Evolutionary conservation across 1,284 basidiomycete genomes (phyloP).

Genomic region (Ceratobasidium sp.): DNA sequence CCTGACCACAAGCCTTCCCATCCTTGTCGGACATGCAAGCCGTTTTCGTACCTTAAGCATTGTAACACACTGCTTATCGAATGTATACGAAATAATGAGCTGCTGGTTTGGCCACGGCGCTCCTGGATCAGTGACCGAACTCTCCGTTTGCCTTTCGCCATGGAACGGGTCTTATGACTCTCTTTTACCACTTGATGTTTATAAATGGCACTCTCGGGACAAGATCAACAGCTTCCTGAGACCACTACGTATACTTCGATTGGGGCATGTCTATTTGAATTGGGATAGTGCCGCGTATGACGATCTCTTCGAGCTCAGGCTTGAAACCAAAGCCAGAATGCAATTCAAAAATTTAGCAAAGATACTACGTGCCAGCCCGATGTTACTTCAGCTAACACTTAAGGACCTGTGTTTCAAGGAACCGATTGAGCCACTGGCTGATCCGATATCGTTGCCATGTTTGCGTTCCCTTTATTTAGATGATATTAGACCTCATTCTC

Average conservation of each 20-base stretch:
- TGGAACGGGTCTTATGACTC: neutral
- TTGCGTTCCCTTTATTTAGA: too few species aligned
- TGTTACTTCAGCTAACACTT: too few species aligned
- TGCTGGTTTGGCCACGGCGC: slow-evolving; percentile 1
- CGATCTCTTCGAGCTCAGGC: neutral
- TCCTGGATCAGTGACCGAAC: slow-evolving; percentile 10
- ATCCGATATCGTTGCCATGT: too few species aligned
- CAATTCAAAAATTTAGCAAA: too few species aligned
- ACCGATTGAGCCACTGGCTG: too few species aligned
- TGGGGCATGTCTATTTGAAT: neutral
- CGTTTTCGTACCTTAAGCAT: neutral
- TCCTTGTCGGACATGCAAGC: neutral
- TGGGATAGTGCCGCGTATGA: neutral
- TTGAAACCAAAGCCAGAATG: neutral
- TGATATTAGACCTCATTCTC: too few species aligned
- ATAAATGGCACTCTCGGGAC: neutral
- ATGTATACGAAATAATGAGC: neutral
- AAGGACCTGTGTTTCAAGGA: too few species aligned
- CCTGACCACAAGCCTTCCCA: neutral
- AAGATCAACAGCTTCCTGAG: neutral
- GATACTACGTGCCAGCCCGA: too few species aligned
- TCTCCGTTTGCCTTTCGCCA: neutral
- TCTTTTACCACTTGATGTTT: neutral
- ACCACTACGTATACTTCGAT: neutral
- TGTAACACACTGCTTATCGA: neutral